phyloP scores from a whole-genome alignment of 371 early-diverging fungal species.

The Gilbertella persicaria region DNA sequence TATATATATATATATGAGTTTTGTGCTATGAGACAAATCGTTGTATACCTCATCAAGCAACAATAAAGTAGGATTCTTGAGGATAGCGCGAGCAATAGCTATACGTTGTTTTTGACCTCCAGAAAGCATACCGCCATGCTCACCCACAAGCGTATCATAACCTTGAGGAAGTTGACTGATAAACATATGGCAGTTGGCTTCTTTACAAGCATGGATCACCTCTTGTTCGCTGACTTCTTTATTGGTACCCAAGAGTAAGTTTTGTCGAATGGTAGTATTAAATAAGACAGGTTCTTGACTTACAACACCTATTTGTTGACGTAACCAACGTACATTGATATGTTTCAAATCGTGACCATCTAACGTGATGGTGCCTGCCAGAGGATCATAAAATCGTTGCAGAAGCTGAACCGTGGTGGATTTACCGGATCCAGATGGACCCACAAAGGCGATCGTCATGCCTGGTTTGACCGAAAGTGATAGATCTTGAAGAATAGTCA shows the following conservation, averaged over 20 bases:
- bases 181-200: slow-evolving; percentile 73
- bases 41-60: slow-evolving; percentile 70
- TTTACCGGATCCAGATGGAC: slow-evolving; percentile 65
- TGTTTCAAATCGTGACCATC: slow-evolving; percentile 53
- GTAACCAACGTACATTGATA: slow-evolving; percentile 55
- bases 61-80: slow-evolving; percentile 63
- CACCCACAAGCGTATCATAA: slow-evolving; percentile 67
- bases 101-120: slow-evolving; percentile 89
- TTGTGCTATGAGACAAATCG: slow-evolving; percentile 31
- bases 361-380: slow-evolving; percentile 49
- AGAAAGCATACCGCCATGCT: slow-evolving; percentile 58
- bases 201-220: slow-evolving; percentile 59
- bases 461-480: slow-evolving; percentile 63
- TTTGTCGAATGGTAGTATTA: slow-evolving; percentile 69
- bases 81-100: slow-evolving; percentile 70
- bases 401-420: slow-evolving; percentile 65
- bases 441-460: slow-evolving; percentile 64
- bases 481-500: slow-evolving; percentile 53
- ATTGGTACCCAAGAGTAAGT: slow-evolving; percentile 62
- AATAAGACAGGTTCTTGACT: slow-evolving; percentile 76
- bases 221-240: slow-evolving; percentile 49
- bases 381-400: slow-evolving; percentile 67
- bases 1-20: slow-evolving; percentile 6
- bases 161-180: slow-evolving; percentile 63
- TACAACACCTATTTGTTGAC: slow-evolving; percentile 66